Base-by-base conservation (phyloP, 1,139 yeast genomes). In the Zhuliangozyma parablackwelliae region DNA sequence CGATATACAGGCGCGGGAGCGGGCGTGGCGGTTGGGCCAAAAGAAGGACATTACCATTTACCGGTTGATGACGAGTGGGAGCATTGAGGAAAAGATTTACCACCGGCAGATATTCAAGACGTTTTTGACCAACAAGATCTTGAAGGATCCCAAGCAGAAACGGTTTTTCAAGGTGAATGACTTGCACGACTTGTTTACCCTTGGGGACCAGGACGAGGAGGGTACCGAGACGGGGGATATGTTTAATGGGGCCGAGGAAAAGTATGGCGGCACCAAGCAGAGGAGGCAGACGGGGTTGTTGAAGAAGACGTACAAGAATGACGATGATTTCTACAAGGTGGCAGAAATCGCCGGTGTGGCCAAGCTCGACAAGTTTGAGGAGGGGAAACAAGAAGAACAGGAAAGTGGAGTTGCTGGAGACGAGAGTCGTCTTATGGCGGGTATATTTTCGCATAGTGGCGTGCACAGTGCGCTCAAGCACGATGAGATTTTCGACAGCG, bases 21-120 rank as follows among this genome's bases (percentile, higher is more conserved):
- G 98, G 35, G 97, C 97, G 0, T 92, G 98, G 98, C 70, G 98
- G 48, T 71, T 92, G 44, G 98, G 98, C 0, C 98, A 92, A 54
- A 90, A 85, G 55, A 80, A 81, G 45, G 96, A 90, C 50, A 97
- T 92, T n/a, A 80, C 90, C 3, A 90, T 92, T 28, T 94, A 90
- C 51, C 65, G 98, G 39, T 63, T 92, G 31, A 88, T 92, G 89
- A 86, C 92, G 26, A 89, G 97, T 0, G 97, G 97, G 0, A 80
- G 97, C 0, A 94, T 92, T 34, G 99, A 92, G 54, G 98, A 92
- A 54, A 92, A 92, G 58, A 92, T 94, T 3, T 92, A 92, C 52
- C 98, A 94, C 52, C 75, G 98, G 25, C 98, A 92, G 59, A 92
- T 92, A 30, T 94, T 92, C 73, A 92, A 92, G 57, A 97, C 95